These are phyloP conservation scores for Pugionium dolabratum DNA, from an alignment of 345 rosid genomes.

Conservation along the genomic window DNA sequence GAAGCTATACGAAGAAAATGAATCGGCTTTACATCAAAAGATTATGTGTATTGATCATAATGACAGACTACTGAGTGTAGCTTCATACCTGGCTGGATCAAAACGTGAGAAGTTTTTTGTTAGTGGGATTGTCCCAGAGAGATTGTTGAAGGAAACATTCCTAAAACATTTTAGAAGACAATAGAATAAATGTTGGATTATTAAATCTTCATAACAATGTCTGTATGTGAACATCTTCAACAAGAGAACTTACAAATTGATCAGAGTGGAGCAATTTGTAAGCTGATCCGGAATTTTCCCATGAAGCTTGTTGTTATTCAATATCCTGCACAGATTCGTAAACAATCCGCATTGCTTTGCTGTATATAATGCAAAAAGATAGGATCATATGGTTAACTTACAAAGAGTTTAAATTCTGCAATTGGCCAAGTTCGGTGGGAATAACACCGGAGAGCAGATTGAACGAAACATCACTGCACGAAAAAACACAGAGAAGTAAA, in stretches of 20 bases:
- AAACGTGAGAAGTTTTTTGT: conserved; percentile 65
- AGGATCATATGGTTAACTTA: conserved; percentile 40
- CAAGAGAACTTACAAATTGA: conserved; percentile 52
- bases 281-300: conserved; percentile 89
- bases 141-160: conserved; percentile 85
- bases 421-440: conserved; percentile 75
- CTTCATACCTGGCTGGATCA: conserved; percentile 63
- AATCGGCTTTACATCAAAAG: neutral
- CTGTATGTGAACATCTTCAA: neutral
- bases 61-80: neutral
- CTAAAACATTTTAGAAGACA: conserved; percentile 36
- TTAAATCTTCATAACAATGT: neutral
- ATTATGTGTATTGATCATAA: neutral
- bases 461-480: conserved; percentile 72
- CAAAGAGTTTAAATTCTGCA: conserved; percentile 82
- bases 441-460: conserved; percentile 68
- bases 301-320: conserved; percentile 70
- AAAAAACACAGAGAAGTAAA: neutral
- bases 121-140: conserved; percentile 70
- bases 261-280: conserved; percentile 72
- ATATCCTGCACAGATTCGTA: conserved; percentile 48
- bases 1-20: conserved; percentile 49
- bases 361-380: neutral
- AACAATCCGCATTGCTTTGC: neutral
- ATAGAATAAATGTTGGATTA: neutral